These are phyloP conservation scores for Phytopythium chamaehyphon DNA, from an alignment of 352 stramenopile species.

Conservation along the genomic window DNA sequence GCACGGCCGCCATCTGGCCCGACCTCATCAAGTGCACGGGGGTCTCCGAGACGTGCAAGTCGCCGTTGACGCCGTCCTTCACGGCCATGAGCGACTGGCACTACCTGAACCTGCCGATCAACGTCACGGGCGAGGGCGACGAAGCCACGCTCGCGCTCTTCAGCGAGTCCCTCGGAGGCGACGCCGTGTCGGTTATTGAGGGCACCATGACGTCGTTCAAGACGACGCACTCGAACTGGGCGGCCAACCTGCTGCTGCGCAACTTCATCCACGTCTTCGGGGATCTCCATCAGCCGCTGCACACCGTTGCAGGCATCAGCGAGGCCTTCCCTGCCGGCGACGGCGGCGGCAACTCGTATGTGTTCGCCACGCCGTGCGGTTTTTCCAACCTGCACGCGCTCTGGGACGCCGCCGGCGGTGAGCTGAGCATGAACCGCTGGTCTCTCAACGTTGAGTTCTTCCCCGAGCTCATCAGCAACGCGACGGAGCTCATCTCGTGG, in stretches of 20 bases:
- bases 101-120: slow-evolving; percentile 60
- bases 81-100: slow-evolving; percentile 58
- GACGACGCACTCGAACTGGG: slow-evolving; percentile 61
- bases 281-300: slow-evolving; percentile 58
- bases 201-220: slow-evolving; percentile 44
- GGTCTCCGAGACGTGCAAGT: slow-evolving; percentile 27
- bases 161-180: slow-evolving; percentile 41
- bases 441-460: slow-evolving; percentile 17
- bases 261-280: slow-evolving; percentile 74
- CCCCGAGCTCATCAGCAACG: slow-evolving; percentile 27
- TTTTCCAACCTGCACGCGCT: slow-evolving; percentile 65
- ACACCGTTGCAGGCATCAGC: slow-evolving; percentile 45
- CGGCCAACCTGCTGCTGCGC: slow-evolving; percentile 50
- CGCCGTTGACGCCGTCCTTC: slow-evolving; percentile 33
- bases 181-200: slow-evolving; percentile 40
- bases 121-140: slow-evolving; percentile 34
- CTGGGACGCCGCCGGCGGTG: slow-evolving; percentile 52
- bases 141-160: slow-evolving; percentile 42
- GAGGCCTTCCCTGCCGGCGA: slow-evolving; percentile 44
- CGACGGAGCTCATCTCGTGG: slow-evolving; percentile 39
- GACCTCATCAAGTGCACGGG: slow-evolving; percentile 58
- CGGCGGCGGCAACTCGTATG: slow-evolving; percentile 54
- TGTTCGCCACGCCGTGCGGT: slow-evolving; percentile 38
- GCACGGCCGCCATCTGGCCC: slow-evolving; percentile 45
- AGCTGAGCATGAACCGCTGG: slow-evolving; percentile 60